Evolutionary conservation across 2,329 filamentous ascomycete species (phyloP).

Genomic region (Cadophora sp.): DNA sequence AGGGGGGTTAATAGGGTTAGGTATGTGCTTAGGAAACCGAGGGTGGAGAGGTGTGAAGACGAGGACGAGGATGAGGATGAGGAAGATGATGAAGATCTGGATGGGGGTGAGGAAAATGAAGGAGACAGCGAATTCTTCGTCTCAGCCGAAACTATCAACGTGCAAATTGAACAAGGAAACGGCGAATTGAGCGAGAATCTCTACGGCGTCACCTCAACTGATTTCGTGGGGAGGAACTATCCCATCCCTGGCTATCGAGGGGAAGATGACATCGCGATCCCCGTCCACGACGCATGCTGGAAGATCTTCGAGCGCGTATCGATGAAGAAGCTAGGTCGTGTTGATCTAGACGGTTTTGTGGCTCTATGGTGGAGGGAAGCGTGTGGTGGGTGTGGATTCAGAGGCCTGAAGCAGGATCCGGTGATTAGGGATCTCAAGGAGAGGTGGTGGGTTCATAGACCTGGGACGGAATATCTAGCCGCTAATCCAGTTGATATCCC

Average conservation of each 20-base stretch:
- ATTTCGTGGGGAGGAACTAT: slow-evolving; percentile 17
- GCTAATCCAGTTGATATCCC: slow-evolving; percentile 28
- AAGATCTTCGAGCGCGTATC: slow-evolving; percentile 31
- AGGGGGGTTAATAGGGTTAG: slow-evolving; percentile 18
- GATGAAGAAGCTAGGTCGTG: slow-evolving; percentile 20
- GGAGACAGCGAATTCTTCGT: slow-evolving; percentile 23
- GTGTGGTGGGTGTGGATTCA: slow-evolving; percentile 26
- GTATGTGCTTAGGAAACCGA: slow-evolving; percentile 26
- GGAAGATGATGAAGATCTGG: slow-evolving; percentile 2
- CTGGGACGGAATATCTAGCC: slow-evolving; percentile 29
- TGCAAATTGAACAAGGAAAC: not conserved
- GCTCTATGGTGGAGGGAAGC: slow-evolving; percentile 26
- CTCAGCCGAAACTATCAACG: slow-evolving; percentile 15
- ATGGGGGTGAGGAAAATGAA: not conserved
- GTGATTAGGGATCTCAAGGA: slow-evolving; percentile 5
- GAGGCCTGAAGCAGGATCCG: slow-evolving; percentile 20
- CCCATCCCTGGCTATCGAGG: not conserved
- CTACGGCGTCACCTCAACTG: not conserved
- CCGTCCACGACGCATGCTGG: slow-evolving; percentile 31
- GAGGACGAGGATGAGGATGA: slow-evolving; percentile 15
- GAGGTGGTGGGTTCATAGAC: slow-evolving; percentile 21
- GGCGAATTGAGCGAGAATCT: slow-evolving; percentile 1
- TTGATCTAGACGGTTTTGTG: slow-evolving; percentile 31
- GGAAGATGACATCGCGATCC: slow-evolving; percentile 13
- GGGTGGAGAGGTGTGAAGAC: not conserved